Evolutionary conservation across 2,329 filamentous ascomycete species (phyloP).

Genomic region (Fonsecaea pugnacius): DNA sequence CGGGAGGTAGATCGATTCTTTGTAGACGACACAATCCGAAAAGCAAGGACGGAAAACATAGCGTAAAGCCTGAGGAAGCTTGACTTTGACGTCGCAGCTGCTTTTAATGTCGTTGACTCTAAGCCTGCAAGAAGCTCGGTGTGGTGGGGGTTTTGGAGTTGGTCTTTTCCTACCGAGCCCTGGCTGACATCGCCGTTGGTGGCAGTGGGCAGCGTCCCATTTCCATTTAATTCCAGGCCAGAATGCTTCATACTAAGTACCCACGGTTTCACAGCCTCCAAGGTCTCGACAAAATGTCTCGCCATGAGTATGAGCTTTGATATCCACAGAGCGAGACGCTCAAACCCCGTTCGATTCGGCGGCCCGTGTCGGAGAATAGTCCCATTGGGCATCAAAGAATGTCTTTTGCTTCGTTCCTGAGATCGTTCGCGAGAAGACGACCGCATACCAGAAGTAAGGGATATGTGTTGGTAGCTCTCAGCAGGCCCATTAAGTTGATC

Average conservation of each 20-base stretch:
- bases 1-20: constrained; percentile 78
- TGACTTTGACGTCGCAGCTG: constrained; percentile 62
- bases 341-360: constrained; percentile 60
- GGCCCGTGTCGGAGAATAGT: constrained; percentile 9
- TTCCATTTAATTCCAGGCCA: neutral
- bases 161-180: constrained; percentile 2
- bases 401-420: constrained; percentile 25
- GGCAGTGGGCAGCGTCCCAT: neutral
- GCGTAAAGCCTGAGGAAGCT: constrained; percentile 61
- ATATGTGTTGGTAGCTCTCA: constrained; percentile 18
- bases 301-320: constrained; percentile 82
- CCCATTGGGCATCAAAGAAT: constrained; percentile 22
- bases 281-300: constrained; percentile 74
- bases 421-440: constrained; percentile 27
- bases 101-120: constrained; percentile 55
- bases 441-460: constrained; percentile 12
- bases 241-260: constrained; percentile 21
- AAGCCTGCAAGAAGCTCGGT: constrained; percentile 25
- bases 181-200: neutral
- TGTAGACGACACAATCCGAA: constrained; percentile 80
- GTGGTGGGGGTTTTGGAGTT: neutral
- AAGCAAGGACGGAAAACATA: constrained; percentile 65
- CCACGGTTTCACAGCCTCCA: constrained; percentile 59
- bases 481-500: constrained; percentile 1
- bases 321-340: constrained; percentile 79